Evolutionary conservation across 1,284 basidiomycete species (phyloP).

Genomic region (Takashimella tepidaria): DNA sequence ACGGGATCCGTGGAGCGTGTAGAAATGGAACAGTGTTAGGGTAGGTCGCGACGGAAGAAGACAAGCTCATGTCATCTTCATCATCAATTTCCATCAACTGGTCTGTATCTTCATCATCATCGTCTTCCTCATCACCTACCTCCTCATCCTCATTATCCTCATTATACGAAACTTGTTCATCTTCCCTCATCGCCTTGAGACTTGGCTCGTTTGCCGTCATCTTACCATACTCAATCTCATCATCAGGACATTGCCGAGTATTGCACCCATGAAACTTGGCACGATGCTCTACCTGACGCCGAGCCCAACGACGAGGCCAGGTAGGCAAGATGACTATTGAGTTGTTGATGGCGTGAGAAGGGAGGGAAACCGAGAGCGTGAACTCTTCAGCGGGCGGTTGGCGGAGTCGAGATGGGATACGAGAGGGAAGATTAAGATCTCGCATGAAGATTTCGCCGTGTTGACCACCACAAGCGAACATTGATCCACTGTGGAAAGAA

Average conservation of each 20-base stretch:
- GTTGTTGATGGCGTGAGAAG: slow-evolving; percentile 44
- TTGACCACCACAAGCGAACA: slow-evolving; percentile 46
- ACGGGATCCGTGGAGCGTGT: slow-evolving; percentile 31
- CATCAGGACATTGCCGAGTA: slow-evolving; percentile 6
- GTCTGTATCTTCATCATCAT: slow-evolving; percentile 11
- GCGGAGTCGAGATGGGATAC: slow-evolving; percentile 10
- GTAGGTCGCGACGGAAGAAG: slow-evolving; percentile 38
- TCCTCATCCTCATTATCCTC: slow-evolving; percentile 16
- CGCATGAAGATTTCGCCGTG: slow-evolving; percentile 44
- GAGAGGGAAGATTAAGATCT: slow-evolving; percentile 12
- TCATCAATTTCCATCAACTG: slow-evolving; percentile 3
- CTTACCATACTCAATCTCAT: slow-evolving; percentile 3
- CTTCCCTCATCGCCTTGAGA: not conserved
- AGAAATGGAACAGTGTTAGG: slow-evolving; percentile 45
- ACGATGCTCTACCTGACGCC: slow-evolving; percentile 12
- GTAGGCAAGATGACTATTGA: slow-evolving; percentile 43
- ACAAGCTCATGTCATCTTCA: slow-evolving; percentile 12
- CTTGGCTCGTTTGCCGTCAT: not conserved
- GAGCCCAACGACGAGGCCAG: slow-evolving; percentile 31
- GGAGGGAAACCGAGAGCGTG: slow-evolving; percentile 13
- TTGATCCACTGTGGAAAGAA: slow-evolving; percentile 27
- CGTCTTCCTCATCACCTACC: slow-evolving; percentile 15
- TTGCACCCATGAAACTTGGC: slow-evolving; percentile 2
- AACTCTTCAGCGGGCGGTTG: not conserved
- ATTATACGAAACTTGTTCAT: slow-evolving; percentile 4